A percentile compares a stretch with the other conserved stretches of the same genome.
Conservation (phyloP, 768 basidiomycete genomes). For the Boletus subcaerulescens region DNA sequence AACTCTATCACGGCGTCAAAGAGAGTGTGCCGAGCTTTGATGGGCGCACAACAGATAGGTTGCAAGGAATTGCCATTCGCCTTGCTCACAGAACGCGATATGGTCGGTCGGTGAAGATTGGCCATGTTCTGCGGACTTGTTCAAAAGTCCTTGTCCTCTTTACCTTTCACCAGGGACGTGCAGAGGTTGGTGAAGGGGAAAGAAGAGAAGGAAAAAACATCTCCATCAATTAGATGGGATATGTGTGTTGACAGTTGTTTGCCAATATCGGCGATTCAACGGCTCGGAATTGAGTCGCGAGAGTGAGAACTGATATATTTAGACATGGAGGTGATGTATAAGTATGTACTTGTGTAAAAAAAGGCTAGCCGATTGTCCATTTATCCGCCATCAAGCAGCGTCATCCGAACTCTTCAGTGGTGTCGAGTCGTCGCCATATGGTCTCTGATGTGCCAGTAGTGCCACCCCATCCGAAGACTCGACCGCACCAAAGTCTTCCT, state of each 20-base stretch:
- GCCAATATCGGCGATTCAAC: neutral
- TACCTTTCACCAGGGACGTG: conserved; percentile 41
- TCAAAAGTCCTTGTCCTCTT: conserved; percentile 38
- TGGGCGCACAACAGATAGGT: conserved; percentile 34
- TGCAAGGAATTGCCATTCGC: conserved; percentile 34
- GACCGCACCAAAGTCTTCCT: conserved; percentile 35
- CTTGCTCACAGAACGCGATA: conserved; percentile 45
- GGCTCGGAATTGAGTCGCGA: neutral
- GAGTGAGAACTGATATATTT: neutral
- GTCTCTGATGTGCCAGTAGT: conserved; percentile 11
- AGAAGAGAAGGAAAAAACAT: conserved; percentile 35
- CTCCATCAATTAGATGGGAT: neutral
- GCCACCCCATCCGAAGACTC: conserved; percentile 13
- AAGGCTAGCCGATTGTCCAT: neutral
- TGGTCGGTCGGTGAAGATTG: conserved; percentile 37
- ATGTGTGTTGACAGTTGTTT: conserved; percentile 27
- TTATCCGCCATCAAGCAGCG: neutral
- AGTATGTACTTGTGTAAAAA: neutral
- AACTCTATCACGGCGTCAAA: conserved; percentile 82
- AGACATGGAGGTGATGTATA: no score
- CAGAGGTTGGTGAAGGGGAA: conserved; percentile 49
- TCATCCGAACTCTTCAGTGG: neutral
- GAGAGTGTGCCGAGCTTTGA: conserved; percentile 19
- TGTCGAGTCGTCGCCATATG: conserved; percentile 3
- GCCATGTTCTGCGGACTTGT: conserved; percentile 14